Evolutionary conservation across 371 early-diverging fungal species (phyloP), one percentile per base, ranked within the genome.

Genomic region (Mucor piriformis): DNA sequence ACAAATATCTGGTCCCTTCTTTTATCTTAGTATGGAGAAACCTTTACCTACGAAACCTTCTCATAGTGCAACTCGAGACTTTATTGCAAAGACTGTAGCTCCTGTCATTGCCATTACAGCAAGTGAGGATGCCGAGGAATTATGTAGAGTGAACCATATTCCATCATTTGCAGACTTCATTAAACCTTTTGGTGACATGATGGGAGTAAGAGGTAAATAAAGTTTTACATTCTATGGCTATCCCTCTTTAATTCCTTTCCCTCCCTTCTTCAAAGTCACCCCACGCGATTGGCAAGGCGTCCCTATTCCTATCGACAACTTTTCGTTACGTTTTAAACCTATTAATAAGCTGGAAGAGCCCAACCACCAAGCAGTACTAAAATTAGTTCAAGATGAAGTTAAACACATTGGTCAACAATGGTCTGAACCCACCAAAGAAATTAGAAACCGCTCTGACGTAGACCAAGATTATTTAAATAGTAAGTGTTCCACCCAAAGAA

Each of bases 111-210:
- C 90, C 1, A 88, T 92, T 6, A 70, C 87, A 16, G 83, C 92
- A 12, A 88, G 93, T 27, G 74, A 75, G 40, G 91, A 88, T 64
- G 91, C 87, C 1, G 88, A 88, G 33, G 87, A 86, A 48, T 68
- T 89, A 11, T 90, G 88, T 53, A 81, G 79, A 48, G 74, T 73
- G 10, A 93, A 89, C 69, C 77, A 84, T 44, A 77, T 92, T 49
- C 76, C 85, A 24, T 79, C 86, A 0, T 83, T 94, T 64, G 83
- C 83, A 8, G 89, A 93, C 57, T 76, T 94, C 18, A 69, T 95
- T 33, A 73, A 81, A 44, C 96, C 96, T 7, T 94, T 95, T 81
- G 95, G 94, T 12, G 84, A 85, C 20, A 77, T 77, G 40, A 84
- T 94, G 33, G 87, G 89, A 47, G 87, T 88, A 13, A 83, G 84